Evolutionary conservation across 1,139 yeast species (phyloP).

Genomic region (Debaryomycetaceae sp.): DNA sequence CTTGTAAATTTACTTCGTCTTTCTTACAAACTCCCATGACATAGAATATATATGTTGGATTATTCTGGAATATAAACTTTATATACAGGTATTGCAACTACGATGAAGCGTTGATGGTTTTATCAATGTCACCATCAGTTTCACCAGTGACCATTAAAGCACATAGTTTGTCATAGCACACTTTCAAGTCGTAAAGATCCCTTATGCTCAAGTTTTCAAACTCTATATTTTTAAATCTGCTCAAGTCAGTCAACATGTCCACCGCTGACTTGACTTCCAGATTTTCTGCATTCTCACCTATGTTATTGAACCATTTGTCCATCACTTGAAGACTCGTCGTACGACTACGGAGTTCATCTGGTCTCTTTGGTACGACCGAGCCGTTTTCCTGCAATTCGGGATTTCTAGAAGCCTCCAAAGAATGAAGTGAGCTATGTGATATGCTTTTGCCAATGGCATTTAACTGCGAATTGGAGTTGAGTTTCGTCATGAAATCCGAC

Average conservation of each 20-base stretch:
- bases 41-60: slow-evolving; percentile 3
- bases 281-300: slow-evolving; percentile 10
- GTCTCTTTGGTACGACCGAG: slow-evolving; percentile 14
- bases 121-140: neutral
- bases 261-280: slow-evolving; percentile 1
- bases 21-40: neutral
- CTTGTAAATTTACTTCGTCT: neutral
- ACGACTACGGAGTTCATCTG: slow-evolving; percentile 30
- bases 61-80: slow-evolving; percentile 10
- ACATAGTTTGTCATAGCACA: slow-evolving; percentile 39
- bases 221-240: slow-evolving; percentile 30
- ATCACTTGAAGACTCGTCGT: slow-evolving; percentile 41
- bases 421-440: slow-evolving; percentile 30
- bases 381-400: slow-evolving; percentile 6
- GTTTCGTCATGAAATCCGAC: slow-evolving; percentile 41
- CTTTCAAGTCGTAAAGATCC: slow-evolving; percentile 33
- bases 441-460: slow-evolving; percentile 14
- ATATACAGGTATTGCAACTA: slow-evolving; percentile 4
- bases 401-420: slow-evolving; percentile 24
- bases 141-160: neutral
- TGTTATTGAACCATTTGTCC: slow-evolving; percentile 45
- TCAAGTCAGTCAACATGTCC: slow-evolving; percentile 18
- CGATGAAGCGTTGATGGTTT: neutral
- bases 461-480: slow-evolving; percentile 17
- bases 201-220: slow-evolving; percentile 36